A percentile compares a stretch with the other conserved stretches of the same genome.
Conservation (phyloP, 1,284 basidiomycete species). For the Veloboletus limbatus region DNA sequence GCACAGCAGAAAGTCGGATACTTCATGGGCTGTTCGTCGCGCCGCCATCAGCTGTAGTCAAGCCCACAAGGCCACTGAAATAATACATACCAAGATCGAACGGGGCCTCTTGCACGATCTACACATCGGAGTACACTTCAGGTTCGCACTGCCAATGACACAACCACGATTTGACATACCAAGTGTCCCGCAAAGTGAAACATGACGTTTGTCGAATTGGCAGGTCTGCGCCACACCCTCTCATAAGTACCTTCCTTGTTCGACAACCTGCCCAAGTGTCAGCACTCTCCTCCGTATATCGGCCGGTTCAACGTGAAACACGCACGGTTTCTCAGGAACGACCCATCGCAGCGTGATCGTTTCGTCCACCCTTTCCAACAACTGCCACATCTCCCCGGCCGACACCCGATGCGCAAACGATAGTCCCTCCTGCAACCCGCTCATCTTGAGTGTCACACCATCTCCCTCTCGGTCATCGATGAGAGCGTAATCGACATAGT, state of each 20-base stretch:
- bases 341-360: slow-evolving; percentile 54
- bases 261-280: slow-evolving; percentile 34
- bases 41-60: slow-evolving; percentile 3
- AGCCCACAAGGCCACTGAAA: no score
- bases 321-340: slow-evolving; percentile 49
- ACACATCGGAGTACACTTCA: slow-evolving; percentile 9
- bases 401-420: slow-evolving; percentile 47
- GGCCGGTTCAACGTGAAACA: not conserved
- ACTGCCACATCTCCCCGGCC: slow-evolving; percentile 46
- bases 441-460: slow-evolving; percentile 59
- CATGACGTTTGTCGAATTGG: slow-evolving; percentile 57
- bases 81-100: slow-evolving; percentile 37
- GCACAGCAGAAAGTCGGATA: slow-evolving; percentile 26
- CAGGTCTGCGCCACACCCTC: slow-evolving; percentile 48
- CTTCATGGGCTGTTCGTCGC: slow-evolving; percentile 19
- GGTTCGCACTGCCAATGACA: not conserved
- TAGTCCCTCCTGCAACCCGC: slow-evolving; percentile 55
- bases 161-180: slow-evolving; percentile 35
- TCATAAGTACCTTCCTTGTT: slow-evolving; percentile 39
- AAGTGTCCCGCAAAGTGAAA: slow-evolving; percentile 58
- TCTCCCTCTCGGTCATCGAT: slow-evolving; percentile 33
- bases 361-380: slow-evolving; percentile 43
- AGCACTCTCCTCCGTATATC: not conserved
- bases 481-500: slow-evolving; percentile 69
- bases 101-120: slow-evolving; percentile 49